Base-by-base conservation (phyloP, 1,284 basidiomycete species). In the Cystobasidium pallidum region DNA sequence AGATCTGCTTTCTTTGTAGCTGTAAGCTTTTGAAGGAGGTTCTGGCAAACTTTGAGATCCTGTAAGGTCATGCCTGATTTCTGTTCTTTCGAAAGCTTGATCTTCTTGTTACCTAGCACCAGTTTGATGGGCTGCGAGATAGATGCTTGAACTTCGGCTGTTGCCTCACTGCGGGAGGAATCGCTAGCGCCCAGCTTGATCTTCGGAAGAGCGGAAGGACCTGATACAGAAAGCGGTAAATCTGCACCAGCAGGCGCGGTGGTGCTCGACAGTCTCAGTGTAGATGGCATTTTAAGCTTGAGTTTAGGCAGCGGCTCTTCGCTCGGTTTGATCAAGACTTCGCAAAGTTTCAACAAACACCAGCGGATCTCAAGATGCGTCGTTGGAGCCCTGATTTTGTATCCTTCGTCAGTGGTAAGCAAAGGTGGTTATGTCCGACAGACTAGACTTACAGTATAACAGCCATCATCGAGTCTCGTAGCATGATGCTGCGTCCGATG, bases 261-360 rank as follows among this genome's bases (percentile, higher is more conserved):
- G 57, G 49, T 58, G 36, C 39, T 61, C 10, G 61, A 55, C 34
- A 70, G 52, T 10, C 51, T 59, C 36, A 65, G 66, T 32, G 30
- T 34, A 13, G 59, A 32, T 8, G 80, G 79, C 77, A 82, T 77
- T 6, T 78, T 73, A 71, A 97, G 90, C 47, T 89, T 89, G 66
- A 92, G 88, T 70, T 91, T 91, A 0, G 92, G 93, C n/a, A 89
- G 84, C 3, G 88, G 86, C 81, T 96, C 94, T 67, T 91, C 88
- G 2, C 86, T 83, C 24, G 91, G 89, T 63, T 89, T 88, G 76
- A 95, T 90, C 61, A 95, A 86, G 28, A 97, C 84, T 79, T 98
- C 95, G 13, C 91, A 92, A 11, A 97, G 84, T 82, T 98, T 98
- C 77, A 99, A 84, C 61, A 97, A 83, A 74, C 90, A 91, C 86